Evolutionary conservation across 2,329 filamentous ascomycete genomes (phyloP).

Genomic region (Septoria petroselini): DNA sequence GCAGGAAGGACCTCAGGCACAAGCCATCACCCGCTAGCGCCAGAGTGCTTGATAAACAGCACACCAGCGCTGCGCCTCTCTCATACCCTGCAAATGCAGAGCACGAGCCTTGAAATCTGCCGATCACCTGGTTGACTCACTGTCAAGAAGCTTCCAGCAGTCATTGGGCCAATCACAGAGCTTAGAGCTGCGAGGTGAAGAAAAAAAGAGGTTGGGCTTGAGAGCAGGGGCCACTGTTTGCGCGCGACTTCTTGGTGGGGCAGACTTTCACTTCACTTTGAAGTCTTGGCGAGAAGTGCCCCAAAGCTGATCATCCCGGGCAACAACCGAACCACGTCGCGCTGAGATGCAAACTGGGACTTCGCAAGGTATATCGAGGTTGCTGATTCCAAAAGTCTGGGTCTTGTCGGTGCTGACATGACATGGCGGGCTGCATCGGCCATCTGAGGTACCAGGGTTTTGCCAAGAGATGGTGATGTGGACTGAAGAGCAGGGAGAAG

Average conservation of each 20-base stretch:
- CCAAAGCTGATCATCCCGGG: conserved; percentile 1
- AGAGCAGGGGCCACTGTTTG: neutral
- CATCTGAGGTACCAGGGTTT: neutral
- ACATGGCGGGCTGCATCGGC: neutral
- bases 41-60: conserved; percentile 11
- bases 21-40: neutral
- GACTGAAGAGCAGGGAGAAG: neutral
- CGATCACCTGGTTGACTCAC: neutral
- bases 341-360: neutral
- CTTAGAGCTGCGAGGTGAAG: neutral
- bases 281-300: conserved; percentile 7
- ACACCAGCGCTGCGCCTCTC: conserved; percentile 11
- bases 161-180: conserved; percentile 6
- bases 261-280: conserved; percentile 4
- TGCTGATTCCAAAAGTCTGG: conserved; percentile 5
- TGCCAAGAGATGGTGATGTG: conserved; percentile 1
- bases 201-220: neutral
- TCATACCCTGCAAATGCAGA: neutral
- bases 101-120: conserved; percentile 1
- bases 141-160: neutral
- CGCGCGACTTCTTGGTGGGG: neutral
- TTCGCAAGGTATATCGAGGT: neutral
- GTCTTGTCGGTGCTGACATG: neutral
- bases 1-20: conserved; percentile 6
- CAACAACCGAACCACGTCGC: conserved; percentile 1